phyloP scores from a whole-genome alignment of 2,329 filamentous ascomycete species.

The Scedosporium minutisporum region DNA sequence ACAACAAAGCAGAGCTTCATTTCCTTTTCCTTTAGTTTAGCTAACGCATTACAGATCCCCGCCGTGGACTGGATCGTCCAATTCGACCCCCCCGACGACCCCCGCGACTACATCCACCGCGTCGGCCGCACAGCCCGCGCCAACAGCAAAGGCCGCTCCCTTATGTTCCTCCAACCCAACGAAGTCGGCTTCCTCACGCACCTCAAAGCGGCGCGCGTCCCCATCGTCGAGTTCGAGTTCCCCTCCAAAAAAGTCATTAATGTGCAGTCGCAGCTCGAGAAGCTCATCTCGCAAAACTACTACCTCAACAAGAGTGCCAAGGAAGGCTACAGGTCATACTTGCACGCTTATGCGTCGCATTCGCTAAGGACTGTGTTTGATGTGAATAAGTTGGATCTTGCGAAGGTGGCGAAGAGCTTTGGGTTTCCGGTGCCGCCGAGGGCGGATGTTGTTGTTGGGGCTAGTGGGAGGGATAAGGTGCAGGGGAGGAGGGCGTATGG shows the following conservation, averaged over 20 bases:
- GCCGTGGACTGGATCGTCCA: constrained; percentile 95
- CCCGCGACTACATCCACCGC: constrained; percentile 86
- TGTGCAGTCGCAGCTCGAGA: constrained; percentile 84
- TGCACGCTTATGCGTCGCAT: constrained; percentile 86
- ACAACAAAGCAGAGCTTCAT: no score
- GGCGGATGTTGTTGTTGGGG: constrained; percentile 74
- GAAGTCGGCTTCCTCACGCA: constrained; percentile 90
- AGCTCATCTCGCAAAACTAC: constrained; percentile 90
- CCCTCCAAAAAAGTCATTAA: constrained; percentile 86
- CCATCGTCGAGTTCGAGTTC: constrained; percentile 93
- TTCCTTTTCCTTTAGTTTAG: neutral
- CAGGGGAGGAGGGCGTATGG: constrained; percentile 61
- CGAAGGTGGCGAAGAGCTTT: constrained; percentile 77
- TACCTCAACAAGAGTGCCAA: constrained; percentile 84
- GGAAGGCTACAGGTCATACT: constrained; percentile 76
- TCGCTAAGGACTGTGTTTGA: constrained; percentile 54
- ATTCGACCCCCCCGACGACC: constrained; percentile 88
- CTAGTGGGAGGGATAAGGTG: constrained; percentile 65
- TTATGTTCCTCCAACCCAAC: constrained; percentile 87
- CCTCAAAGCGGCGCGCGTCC: constrained; percentile 82
- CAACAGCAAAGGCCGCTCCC: constrained; percentile 72
- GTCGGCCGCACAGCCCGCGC: constrained; percentile 86
- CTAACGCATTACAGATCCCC: constrained; percentile 51
- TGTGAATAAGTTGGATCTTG: constrained; percentile 72
- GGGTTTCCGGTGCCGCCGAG: constrained; percentile 70